phyloP scores from a whole-genome alignment of 1,284 basidiomycete species.

The Pseudozyma hubeiensis region DNA sequence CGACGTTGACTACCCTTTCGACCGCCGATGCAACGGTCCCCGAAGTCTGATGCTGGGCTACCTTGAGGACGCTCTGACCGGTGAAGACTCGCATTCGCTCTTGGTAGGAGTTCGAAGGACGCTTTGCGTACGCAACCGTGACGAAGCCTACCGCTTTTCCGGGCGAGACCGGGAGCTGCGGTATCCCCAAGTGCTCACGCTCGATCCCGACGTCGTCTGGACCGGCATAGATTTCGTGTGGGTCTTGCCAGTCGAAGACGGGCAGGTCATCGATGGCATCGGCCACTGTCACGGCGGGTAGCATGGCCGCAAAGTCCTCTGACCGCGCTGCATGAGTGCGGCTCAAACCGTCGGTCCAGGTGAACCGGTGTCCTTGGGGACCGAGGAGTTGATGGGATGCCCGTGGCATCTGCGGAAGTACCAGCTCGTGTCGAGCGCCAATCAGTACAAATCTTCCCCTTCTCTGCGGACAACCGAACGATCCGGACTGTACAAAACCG shows the following conservation, averaged over 20 bases:
- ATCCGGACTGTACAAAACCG: conserved; percentile 29
- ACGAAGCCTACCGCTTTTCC: conserved; percentile 2
- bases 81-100: conserved; percentile 28
- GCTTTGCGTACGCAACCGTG: neutral
- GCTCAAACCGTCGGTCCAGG: conserved; percentile 20
- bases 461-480: conserved; percentile 35
- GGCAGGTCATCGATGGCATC: conserved; percentile 41
- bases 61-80: neutral
- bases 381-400: conserved; percentile 33
- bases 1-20: conserved; percentile 41
- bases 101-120: conserved; percentile 27
- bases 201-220: conserved; percentile 15
- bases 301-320: neutral
- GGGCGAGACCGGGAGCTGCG: conserved; percentile 14
- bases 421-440: conserved; percentile 9
- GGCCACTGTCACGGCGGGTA: conserved; percentile 16
- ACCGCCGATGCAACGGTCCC: conserved; percentile 5
- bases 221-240: conserved; percentile 27
- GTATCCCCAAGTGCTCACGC: conserved; percentile 8
- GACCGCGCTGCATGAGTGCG: neutral
- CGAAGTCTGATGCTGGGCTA: conserved; percentile 33
- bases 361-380: neutral
- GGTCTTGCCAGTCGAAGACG: conserved; percentile 39
- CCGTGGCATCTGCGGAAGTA: conserved; percentile 23
- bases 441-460: conserved; percentile 26